Base-by-base conservation (phyloP, 306 rosid species). In the Rubus parviflorus region DNA sequence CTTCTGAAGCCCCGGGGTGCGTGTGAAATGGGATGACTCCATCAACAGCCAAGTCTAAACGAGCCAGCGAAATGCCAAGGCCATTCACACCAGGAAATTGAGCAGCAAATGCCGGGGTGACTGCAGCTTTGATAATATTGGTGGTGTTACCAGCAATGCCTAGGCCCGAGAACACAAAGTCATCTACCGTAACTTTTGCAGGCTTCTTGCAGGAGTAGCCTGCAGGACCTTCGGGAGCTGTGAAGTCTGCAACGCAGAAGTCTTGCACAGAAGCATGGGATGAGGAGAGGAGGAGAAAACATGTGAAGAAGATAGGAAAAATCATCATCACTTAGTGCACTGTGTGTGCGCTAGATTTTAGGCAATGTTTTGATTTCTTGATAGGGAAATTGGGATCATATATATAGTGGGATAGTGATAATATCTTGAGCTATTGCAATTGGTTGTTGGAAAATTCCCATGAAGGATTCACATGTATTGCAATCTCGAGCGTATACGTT, bases 11-110 rank as follows among this genome's bases (percentile, higher is more conserved):
- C 0, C 92, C 92, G 0, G 90, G 97, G 84, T 95, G 98, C 0
- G 97, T 89, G 82, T 95, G 97, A 8, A 95, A 81, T 6, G 98
- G 97, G 20, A 92, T 70, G 3, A 90, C 95, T 4, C 98, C 97
- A 0, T 70, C 87, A 0, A 17, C 8, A 0, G 86, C 97, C 3
- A 95, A 48, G 84, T 95, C 98, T 0, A 88, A 47, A 15, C 95
- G 97, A 0, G 86, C 89, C 0, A 82, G 0, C 7, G 97, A 95
- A 19, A 95, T 47, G 3, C 93, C 98, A 0, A 90, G 95, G 72
- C 98, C 96, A 11, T 92, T 95, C 16, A 90, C 65, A 5, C 96
- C 97, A 0, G 97, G 89, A 5, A 89, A 88, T 9, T 92, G 97
- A 0, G 86, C 81, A 6, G 75, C 88, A 57, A 92, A 90, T n/a